Evolutionary conservation across 176 grass and related monocot genomes (phyloP), one percentile per base, ranked within the genome.

Genomic region (Chrysopogon serrulatus): DNA sequence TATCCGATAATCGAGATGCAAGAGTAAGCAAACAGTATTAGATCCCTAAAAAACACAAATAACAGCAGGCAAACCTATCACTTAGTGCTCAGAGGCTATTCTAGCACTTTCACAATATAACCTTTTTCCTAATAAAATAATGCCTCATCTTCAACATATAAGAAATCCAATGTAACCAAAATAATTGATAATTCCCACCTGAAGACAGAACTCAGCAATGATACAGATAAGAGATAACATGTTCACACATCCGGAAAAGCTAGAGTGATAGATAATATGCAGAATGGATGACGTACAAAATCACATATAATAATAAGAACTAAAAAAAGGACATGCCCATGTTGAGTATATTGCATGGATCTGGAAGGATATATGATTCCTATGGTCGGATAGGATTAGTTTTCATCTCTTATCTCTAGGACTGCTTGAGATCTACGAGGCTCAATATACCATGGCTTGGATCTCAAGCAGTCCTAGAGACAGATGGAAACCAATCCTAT

Each of bases 1-100:
- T 33, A 57, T 35, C 57, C 26, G 14, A 82, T 68, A 61, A 47
- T 45, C 9, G 21, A 80, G 24, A 73, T 84, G 73, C 11, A 32
- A 59, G 79, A 85, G 27, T 80, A 49, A 81, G 53, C 13, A 75
- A 85, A 76, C 66, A 64, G 63, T 79, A 65, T 65, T 34, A 89
- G 32, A 34, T 43, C 77, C 43, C 63, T 68, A 5, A 35, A 79
- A 67, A 67, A 49, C 10, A 32, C 44, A 68, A 68, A 80, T 51
- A 49, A 34, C 77, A 79, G 12, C 40, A 79, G 10, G 10, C 1
- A 65, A 79, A 33, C 63, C 17, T 44, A 57, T 67, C 65, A 5
- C 5, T 39, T 18, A 69, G 40, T 10, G 33, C 8, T 85, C 37
- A 18, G 69, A 75, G 17, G 10, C 8, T 71, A 81, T 62, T 68